Evolutionary conservation across 2,329 filamentous ascomycete genomes (phyloP).

Genomic region (Pestalotiopsis sp.): DNA sequence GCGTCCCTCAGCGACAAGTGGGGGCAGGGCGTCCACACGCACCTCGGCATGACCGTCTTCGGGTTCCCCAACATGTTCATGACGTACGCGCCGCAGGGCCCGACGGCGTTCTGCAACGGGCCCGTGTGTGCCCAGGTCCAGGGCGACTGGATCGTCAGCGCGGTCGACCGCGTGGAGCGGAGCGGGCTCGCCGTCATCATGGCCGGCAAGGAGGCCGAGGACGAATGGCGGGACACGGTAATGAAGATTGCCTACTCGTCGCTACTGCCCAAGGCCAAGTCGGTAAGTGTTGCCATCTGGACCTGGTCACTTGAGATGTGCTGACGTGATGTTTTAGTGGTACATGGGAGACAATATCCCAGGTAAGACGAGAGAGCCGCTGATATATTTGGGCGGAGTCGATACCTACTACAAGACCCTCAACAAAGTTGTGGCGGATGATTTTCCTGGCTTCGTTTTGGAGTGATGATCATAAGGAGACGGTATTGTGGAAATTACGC

Average conservation of each 20-base stretch:
- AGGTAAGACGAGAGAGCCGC: constrained; percentile 36
- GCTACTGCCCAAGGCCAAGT: constrained; percentile 31
- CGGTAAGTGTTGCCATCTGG: constrained; percentile 19
- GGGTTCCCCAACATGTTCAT: constrained; percentile 49
- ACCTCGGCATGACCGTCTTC: constrained; percentile 39
- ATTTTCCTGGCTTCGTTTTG: neutral
- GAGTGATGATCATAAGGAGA: neutral
- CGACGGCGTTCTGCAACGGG: constrained; percentile 38
- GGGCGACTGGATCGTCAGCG: constrained; percentile 36
- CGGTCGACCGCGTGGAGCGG: constrained; percentile 30
- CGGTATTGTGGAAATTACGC: neutral
- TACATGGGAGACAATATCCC: constrained; percentile 44
- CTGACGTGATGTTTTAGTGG: constrained; percentile 12
- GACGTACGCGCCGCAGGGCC: constrained; percentile 40
- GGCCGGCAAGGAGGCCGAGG: constrained; percentile 27
- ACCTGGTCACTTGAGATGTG: neutral
- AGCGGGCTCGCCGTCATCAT: constrained; percentile 32
- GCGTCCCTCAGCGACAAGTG: constrained; percentile 33
- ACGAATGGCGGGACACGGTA: constrained; percentile 31
- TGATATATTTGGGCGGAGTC: constrained; percentile 32
- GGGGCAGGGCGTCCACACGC: constrained; percentile 30
- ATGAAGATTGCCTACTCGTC: constrained; percentile 27
- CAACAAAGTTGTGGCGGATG: neutral
- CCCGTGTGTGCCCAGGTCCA: constrained; percentile 40
- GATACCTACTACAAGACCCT: constrained; percentile 15